Evolutionary conservation across 306 rosid genomes (phyloP).

Genomic region (Chamaecrista fasciculata): DNA sequence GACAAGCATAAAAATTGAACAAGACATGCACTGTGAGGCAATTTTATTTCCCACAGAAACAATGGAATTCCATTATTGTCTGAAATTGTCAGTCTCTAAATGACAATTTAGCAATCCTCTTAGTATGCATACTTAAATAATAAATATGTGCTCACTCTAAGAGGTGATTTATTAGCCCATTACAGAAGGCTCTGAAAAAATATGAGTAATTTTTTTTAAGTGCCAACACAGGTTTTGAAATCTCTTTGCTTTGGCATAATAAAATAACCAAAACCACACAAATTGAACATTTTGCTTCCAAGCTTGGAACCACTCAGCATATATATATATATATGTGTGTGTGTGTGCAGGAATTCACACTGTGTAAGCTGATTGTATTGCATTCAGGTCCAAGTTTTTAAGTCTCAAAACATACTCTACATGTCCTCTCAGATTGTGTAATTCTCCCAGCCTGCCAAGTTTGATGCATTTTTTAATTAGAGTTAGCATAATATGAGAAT

Average conservation of each 20-base stretch:
- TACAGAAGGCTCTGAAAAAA: slow-evolving; percentile 11
- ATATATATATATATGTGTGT: too few relatives aligned
- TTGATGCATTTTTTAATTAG: slow-evolving; percentile 8
- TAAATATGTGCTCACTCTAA: not conserved
- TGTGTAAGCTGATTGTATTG: slow-evolving; percentile 60
- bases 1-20: too few relatives aligned
- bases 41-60: too few relatives aligned
- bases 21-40: too few relatives aligned
- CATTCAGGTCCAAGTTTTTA: slow-evolving; percentile 50
- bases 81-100: slow-evolving; percentile 6
- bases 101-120: not conserved
- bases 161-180: slow-evolving; percentile 24
- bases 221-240: not conserved
- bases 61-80: not conserved
- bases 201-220: too few relatives aligned
- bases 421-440: slow-evolving; percentile 73
- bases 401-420: slow-evolving; percentile 72
- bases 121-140: not conserved
- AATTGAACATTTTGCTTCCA: slow-evolving; percentile 26
- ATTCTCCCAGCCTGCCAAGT: slow-evolving; percentile 67
- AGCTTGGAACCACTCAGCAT: slow-evolving; percentile 24
- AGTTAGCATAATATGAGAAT: not conserved
- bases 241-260: slow-evolving; percentile 13
- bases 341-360: slow-evolving; percentile 39
- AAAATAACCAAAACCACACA: not conserved